These are phyloP conservation scores for Geum urbanum DNA, from an alignment of 306 rosid species.

Conservation along the genomic window DNA sequence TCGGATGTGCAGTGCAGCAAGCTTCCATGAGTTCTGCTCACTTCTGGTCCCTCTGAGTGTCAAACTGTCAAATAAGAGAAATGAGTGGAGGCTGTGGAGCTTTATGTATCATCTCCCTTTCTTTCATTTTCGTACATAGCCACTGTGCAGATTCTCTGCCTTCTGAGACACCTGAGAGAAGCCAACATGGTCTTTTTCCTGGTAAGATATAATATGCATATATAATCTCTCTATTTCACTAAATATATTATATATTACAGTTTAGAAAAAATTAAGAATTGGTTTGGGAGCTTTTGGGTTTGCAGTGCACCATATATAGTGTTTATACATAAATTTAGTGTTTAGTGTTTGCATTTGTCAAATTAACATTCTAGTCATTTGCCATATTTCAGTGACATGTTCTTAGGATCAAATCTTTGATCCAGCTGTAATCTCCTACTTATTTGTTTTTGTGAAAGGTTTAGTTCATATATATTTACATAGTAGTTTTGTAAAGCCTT, in stretches of 20 bases:
- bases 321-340: background rate
- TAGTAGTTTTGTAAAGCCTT: too few species aligned
- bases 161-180: background rate
- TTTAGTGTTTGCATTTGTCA: background rate
- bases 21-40: slow-evolving; percentile 30
- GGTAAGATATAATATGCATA: too few species aligned
- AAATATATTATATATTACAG: background rate
- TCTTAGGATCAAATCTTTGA: background rate
- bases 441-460: background rate
- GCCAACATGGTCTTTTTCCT: background rate
- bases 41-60: slow-evolving; percentile 21
- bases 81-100: slow-evolving; percentile 14
- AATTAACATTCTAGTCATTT: background rate
- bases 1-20: slow-evolving; percentile 19
- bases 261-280: background rate
- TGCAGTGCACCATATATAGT: too few species aligned
- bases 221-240: too few species aligned
- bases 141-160: slow-evolving; percentile 4
- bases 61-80: background rate
- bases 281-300: background rate
- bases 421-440: background rate
- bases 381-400: too few species aligned
- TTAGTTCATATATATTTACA: background rate
- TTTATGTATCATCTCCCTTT: background rate
- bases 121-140: slow-evolving; percentile 3